Evolutionary conservation across 495 filamentous ascomycete species (phyloP).

Genomic region (Hypomontagnella submonticulosa): DNA sequence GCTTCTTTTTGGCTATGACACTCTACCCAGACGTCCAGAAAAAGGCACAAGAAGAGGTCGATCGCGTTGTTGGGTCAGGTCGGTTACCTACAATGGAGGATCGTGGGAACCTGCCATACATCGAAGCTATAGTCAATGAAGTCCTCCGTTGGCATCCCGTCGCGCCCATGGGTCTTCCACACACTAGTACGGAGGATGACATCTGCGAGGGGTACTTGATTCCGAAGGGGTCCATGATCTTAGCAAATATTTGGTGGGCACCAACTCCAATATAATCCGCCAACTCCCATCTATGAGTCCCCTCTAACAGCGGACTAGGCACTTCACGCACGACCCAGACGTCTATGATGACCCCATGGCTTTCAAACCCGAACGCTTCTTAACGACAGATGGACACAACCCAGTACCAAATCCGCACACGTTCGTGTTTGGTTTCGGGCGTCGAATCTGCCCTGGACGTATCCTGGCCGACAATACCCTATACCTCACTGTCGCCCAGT

Average conservation of each 20-base stretch:
- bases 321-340: conserved; percentile 51
- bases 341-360: conserved; percentile 54
- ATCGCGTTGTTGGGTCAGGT: conserved; percentile 58
- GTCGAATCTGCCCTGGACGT: conserved; percentile 64
- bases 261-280: neutral
- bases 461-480: conserved; percentile 59
- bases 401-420: conserved; percentile 55
- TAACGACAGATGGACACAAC: conserved; percentile 45
- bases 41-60: conserved; percentile 62
- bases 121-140: conserved; percentile 59
- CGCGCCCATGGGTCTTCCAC: conserved; percentile 57
- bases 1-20: conserved; percentile 64
- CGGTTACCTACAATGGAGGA: conserved; percentile 58
- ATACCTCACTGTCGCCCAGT: conserved; percentile 56
- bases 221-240: conserved; percentile 55
- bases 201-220: conserved; percentile 63
- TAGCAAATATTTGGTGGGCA: conserved; percentile 47
- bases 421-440: conserved; percentile 64
- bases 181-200: conserved; percentile 59
- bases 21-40: conserved; percentile 49
- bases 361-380: conserved; percentile 59
- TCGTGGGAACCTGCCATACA: conserved; percentile 53
- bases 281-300: no score
- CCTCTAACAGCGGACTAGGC: conserved; percentile 24
- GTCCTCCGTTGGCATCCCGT: conserved; percentile 58